These are phyloP conservation scores for Miscanthus lutarioriparius DNA, from an alignment of 176 grass and related monocot species.

Conservation along the genomic window DNA sequence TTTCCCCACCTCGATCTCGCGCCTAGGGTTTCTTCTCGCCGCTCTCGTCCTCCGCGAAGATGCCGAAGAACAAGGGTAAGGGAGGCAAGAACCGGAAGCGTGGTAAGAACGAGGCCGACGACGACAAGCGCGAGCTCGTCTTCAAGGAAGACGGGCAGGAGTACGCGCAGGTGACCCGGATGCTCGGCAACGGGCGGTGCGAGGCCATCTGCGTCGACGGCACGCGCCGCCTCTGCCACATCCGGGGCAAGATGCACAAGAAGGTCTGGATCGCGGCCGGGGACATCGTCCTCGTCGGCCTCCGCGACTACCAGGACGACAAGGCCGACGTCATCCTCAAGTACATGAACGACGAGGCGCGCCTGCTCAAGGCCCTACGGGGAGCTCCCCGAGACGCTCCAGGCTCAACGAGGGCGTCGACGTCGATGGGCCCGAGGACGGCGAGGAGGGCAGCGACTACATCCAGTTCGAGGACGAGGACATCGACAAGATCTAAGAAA, in stretches of 20 bases:
- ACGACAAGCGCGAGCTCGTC: constrained; percentile 87
- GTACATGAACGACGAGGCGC: constrained; percentile 86
- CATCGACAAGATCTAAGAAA: constrained; percentile 76
- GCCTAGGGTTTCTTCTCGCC: constrained; percentile 23
- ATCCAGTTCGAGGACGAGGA: constrained; percentile 88
- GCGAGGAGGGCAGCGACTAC: constrained; percentile 48
- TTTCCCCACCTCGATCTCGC: constrained; percentile 26
- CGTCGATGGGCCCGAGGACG: constrained; percentile 63
- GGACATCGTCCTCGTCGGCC: constrained; percentile 77
- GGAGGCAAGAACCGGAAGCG: constrained; percentile 95
- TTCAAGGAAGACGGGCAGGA: constrained; percentile 97
- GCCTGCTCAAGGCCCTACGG: constrained; percentile 81
- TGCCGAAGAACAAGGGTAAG: constrained; percentile 98
- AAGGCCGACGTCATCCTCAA: constrained; percentile 92
- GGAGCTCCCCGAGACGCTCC: constrained; percentile 64
- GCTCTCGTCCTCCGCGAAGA: neutral
- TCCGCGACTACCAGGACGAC: constrained; percentile 91
- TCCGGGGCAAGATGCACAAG: constrained; percentile 86
- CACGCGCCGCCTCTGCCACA: constrained; percentile 76
- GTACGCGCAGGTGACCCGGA: constrained; percentile 75
- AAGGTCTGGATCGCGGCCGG: constrained; percentile 91
- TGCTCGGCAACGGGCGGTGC: constrained; percentile 77
- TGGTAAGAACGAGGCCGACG: constrained; percentile 85
- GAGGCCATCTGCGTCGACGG: constrained; percentile 78
- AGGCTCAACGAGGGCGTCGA: constrained; percentile 81